A percentile compares a stretch with the other conserved stretches of the same genome.
These are phyloP conservation scores for Phytophthora meadii DNA, from an alignment of 352 stramenopile species.

Conservation along the genomic window DNA sequence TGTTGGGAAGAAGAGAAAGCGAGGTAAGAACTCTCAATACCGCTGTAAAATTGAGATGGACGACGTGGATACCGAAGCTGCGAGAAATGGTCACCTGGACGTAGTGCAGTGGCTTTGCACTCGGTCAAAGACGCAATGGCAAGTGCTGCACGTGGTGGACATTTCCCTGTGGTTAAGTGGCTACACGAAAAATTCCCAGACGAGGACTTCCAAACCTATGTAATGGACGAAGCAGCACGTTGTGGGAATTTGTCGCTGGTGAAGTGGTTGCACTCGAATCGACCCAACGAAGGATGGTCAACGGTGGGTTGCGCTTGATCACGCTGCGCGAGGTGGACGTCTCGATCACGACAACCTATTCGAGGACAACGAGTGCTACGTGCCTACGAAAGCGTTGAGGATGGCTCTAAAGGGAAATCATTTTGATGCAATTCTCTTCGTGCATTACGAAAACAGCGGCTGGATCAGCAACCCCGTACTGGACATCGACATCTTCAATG, in stretches of 20 bases:
- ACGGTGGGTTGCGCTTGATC: background rate
- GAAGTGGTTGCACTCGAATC: conserved; percentile 14
- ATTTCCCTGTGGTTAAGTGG: background rate
- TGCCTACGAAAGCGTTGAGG: background rate
- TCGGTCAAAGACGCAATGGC: background rate
- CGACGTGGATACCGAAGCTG: background rate
- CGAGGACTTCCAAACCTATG: background rate
- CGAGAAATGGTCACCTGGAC: conserved; percentile 1
- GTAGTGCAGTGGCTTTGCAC: conserved; percentile 4
- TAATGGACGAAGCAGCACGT: conserved; percentile 8
- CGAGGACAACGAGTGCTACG: background rate
- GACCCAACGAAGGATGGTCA: conserved; percentile 9
- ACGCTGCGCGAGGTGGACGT: background rate
- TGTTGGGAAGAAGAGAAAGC: too few relatives aligned
- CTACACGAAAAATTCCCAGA: background rate
- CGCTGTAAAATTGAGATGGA: background rate
- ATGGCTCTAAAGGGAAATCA: background rate
- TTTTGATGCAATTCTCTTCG: conserved; percentile 7
- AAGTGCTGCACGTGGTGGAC: background rate
- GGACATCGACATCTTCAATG: background rate
- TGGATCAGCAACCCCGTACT: background rate
- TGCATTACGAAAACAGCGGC: background rate
- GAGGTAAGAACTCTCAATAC: too few relatives aligned
- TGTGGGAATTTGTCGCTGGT: background rate
- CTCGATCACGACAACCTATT: background rate